Base-by-base conservation (phyloP, 2,329 filamentous ascomycete genomes). In the Fusarium nygamai region DNA sequence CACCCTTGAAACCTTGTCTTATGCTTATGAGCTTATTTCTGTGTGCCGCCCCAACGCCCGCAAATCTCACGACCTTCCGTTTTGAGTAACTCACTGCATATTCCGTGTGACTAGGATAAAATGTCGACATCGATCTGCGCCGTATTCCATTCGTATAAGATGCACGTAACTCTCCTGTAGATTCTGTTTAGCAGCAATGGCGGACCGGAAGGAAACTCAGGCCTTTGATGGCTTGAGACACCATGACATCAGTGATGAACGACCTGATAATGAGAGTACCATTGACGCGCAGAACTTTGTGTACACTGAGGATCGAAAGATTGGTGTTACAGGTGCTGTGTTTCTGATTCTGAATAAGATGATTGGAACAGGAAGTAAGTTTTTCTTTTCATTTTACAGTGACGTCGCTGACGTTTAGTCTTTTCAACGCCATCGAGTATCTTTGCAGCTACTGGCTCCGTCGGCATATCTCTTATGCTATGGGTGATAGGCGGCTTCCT, bases 261-360 rank as follows among this genome's bases (percentile, higher is more conserved):
- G 76, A 22, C 64, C 65, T 33, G 77, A 78, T 16, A 71, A 71
- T 33, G 75, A 48, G 5, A 78, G 74, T 22, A 77, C 77, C 24
- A 71, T 81, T 36, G 76, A 89, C 80, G 75, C 90, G 84, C 39
- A 85, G 61, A 80, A 79, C 11, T 84, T 83, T 72, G 80, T 73
- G 8, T 82, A 82, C 57, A 76, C 80, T 1, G 85, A 87, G 4
- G 82, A 83, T 56, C 80, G 84, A 14, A 88, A 88, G 79, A 86
- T 90, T 27, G 88, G 88, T 1, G 80, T 89, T 34, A 85, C 84
- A 0, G 87, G 87, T 6, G 85, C 88, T 11, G 85, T 88, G 2
- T 89, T 89, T 62, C 71, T 90, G 44, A 89, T 90, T 44, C 71
- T 89, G 24, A 90, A 90, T 67, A 89, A 88, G 76, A 89, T 90